Conservation (phyloP, 192 early-diverging fungal genomes). For the Linnemannia hyalina region DNA sequence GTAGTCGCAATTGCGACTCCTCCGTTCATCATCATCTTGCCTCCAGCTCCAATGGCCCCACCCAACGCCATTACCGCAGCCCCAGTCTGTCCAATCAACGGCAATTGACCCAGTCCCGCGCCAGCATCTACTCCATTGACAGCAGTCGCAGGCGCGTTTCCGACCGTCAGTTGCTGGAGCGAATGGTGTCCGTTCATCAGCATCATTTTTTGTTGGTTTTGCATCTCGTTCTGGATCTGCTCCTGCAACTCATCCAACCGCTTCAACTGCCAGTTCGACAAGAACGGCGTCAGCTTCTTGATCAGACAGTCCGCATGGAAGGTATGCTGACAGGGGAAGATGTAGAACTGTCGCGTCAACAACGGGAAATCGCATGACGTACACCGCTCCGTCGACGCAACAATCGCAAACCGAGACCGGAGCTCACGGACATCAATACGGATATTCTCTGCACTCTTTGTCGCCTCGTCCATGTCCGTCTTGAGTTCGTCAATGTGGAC, state of each 20-base stretch:
- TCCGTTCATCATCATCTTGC: conserved; percentile 49
- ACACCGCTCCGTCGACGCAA: conserved; percentile 82
- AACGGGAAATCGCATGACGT: conserved; percentile 83
- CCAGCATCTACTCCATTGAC: conserved; percentile 27
- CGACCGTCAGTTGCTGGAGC: conserved; percentile 26
- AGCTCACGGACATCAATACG: conserved; percentile 90
- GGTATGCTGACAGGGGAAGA: conserved; percentile 95
- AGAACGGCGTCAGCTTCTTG: conserved; percentile 47
- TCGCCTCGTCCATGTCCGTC: conserved; percentile 96
- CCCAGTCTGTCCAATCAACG: conserved; percentile 50
- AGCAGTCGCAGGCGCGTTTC: neutral
- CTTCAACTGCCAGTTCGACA: conserved; percentile 58
- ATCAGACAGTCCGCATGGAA: conserved; percentile 96
- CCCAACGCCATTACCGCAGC: conserved; percentile 54
- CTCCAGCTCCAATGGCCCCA: conserved; percentile 45
- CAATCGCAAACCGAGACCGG: conserved; percentile 79
- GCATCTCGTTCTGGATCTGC: conserved; percentile 66
- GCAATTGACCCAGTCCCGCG: conserved; percentile 16
- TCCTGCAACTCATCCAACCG: conserved; percentile 72
- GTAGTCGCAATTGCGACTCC: conserved; percentile 45
- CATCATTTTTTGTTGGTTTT: conserved; percentile 49
- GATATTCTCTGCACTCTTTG: conserved; percentile 92
- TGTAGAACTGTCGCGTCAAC: conserved; percentile 89
- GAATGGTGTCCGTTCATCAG: conserved; percentile 35
- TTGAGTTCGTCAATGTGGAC: conserved; percentile 90